A percentile compares a stretch with the other conserved stretches of the same genome.
Evolutionary conservation across 805 yeast genomes (phyloP).

Genomic region (Cyberlindnera suaveolens): DNA sequence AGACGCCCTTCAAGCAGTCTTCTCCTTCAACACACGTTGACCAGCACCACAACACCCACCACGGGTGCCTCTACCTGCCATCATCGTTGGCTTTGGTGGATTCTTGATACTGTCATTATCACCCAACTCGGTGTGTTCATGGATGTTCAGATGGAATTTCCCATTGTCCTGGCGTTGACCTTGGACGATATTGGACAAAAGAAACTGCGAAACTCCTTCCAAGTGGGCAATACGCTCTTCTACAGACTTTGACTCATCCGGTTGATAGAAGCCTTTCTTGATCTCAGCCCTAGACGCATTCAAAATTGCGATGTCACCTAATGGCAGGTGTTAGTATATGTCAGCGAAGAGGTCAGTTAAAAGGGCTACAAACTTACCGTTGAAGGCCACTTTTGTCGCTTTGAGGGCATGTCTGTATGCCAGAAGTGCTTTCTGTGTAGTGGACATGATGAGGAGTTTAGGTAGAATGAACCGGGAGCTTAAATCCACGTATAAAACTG

Average conservation of each 20-base stretch:
- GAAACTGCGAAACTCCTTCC: constrained; percentile 64
- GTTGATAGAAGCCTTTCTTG: constrained; percentile 44
- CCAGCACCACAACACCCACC: constrained; percentile 23
- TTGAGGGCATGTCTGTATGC: constrained; percentile 66
- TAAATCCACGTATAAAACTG: too few relatives aligned
- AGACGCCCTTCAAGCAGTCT: constrained; percentile 1
- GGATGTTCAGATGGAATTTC: constrained; percentile 59
- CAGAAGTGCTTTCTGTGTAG: constrained; percentile 29
- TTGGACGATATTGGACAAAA: constrained; percentile 80
- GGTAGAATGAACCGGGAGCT: too few relatives aligned
- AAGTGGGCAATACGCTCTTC: constrained; percentile 49
- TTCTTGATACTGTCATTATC: constrained; percentile 77
- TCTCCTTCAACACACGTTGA: constrained; percentile 12
- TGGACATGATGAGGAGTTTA: constrained; percentile 4
- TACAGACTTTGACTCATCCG: constrained; percentile 42
- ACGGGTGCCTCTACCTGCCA: constrained; percentile 46
- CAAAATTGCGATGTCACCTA: constrained; percentile 36
- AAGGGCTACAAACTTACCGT: constrained; percentile 19
- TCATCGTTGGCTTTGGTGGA: constrained; percentile 42
- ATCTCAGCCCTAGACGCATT: constrained; percentile 56
- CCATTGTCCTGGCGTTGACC: constrained; percentile 46
- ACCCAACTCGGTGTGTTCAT: constrained; percentile 79
- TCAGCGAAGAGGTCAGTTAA: background rate
- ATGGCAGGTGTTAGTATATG: constrained; percentile 12
- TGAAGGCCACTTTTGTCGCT: constrained; percentile 59